Evolutionary conservation across 371 early-diverging fungal genomes (phyloP), one percentile per base, ranked within the genome.

Genomic region (Lichtheimia ornata): DNA sequence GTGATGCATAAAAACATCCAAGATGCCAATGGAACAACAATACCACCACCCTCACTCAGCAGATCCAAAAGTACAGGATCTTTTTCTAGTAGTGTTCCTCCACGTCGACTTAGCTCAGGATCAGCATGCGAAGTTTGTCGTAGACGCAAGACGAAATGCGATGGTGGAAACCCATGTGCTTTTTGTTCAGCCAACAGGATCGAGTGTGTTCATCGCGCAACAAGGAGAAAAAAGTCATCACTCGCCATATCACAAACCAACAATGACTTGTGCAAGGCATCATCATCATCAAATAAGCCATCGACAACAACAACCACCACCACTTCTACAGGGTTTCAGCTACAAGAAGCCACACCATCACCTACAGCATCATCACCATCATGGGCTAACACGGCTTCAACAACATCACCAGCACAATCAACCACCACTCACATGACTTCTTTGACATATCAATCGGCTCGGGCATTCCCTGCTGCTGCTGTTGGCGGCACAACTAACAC

Each of bases 81-180:
- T 22, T 47, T 47, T 22, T 47, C 47, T 9, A 47, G 22, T 24
- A 51, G 25, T 25, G 43, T 51, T 4, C 7, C 62, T 4, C 72
- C 80, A 5, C 74, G 81, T 53, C 69, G 81, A 7, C 50, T 81
- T 20, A 76, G 74, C 50, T 76, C 76, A 50, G 81, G 81, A 22
- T 76, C 76, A 44, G 81, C 81, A 24, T 81, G 81, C 55, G 81
- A 81, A 66, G 72, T 76, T 6, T 81, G 81, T 53, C 71, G 81
- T 41, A 64, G 76, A 65, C 70, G 81, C 24, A 81, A 81, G 59
- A 81, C 81, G 6, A 81, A 81, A 56, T 81, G 81, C 62, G 81
- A 81, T 66, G 81, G 81, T 18, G 66, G 71, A 2, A 65, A 62
- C 53, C 81, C 81, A 25, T 81, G 81, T 61, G 64, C 67, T 2